Evolutionary conservation across 2,329 filamentous ascomycete species (phyloP), one percentile per base, ranked within the genome.

Genomic region (Pseudophaeomoniella oleicola): DNA sequence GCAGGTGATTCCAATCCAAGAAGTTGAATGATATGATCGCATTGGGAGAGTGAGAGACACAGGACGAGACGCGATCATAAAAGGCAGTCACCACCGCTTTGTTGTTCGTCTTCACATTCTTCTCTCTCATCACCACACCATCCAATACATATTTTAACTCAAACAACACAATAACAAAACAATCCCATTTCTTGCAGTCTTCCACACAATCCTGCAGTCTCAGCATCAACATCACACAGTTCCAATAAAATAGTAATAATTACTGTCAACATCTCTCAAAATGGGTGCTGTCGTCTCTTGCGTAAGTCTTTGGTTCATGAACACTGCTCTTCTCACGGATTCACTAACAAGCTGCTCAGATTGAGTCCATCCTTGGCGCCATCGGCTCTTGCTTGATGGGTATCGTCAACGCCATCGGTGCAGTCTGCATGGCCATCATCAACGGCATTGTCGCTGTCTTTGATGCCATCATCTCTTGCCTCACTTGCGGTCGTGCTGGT

Each of bases 231-330:
- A 9, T 17, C 32, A 17, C 17, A 15, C 32, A n/a, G 14, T 17
- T 18, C 30, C 14, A 13, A 34, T 34, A 17, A 9, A 15, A 13
- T 13, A 19, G 4, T 10, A 12, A n/a, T 17, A 18, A 34, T 10
- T 32, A n/a, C 30, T n/a, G 22, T 4, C 10, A 17, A 19, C 10
- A 10, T 19, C 47, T 42, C 37, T 50, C 60, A 77, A 58, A 48
- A 88, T 90, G 83, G 83, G 83, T 64, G 81, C 79, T 59, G 77
- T 90, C 52, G 67, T 85, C 47, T 87, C 81, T 56, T 87, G 82
- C 56, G 82, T 88, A 82, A 52, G 81, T 71, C 36, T 15, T 22
- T 36, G 22, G 16, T n/a, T 27, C n/a, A 9, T 27, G 22, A n/a
- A n/a, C 27, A 32, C 4, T 18, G 16, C 9, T 34, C 30, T 22